These are phyloP conservation scores for Elongisporangium undulatum DNA, from an alignment of 352 stramenopile genomes.

Conservation along the genomic window DNA sequence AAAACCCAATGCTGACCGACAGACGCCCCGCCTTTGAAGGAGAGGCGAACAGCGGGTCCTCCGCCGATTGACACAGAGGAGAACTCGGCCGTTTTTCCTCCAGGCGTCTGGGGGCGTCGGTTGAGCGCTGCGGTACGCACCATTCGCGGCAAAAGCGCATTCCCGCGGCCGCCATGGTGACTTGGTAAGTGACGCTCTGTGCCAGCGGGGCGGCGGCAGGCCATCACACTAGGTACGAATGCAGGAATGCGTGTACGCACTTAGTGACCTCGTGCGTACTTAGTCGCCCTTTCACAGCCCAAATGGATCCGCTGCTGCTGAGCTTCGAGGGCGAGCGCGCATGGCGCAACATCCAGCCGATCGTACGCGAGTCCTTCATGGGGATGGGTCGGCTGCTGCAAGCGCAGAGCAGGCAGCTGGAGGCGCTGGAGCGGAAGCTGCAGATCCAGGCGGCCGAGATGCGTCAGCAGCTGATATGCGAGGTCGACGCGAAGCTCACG, in stretches of 20 bases:
- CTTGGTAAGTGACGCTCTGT: neutral
- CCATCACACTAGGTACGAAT: neutral
- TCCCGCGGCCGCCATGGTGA: conserved; percentile 63
- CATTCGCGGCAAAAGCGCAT: conserved; percentile 89
- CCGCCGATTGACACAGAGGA: too few species aligned
- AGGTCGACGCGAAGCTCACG: conserved; percentile 9
- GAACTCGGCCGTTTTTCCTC: too few species aligned
- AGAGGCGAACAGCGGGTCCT: neutral
- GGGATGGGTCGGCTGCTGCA: conserved; percentile 29
- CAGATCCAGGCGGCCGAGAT: conserved; percentile 9
- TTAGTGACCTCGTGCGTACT: neutral
- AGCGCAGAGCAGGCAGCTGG: conserved; percentile 25
- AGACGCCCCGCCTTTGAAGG: neutral
- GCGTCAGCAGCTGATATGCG: conserved; percentile 14
- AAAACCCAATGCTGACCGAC: neutral
- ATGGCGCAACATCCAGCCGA: conserved; percentile 62
- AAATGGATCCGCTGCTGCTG: neutral
- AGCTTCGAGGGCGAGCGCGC: conserved; percentile 38
- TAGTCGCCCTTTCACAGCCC: neutral
- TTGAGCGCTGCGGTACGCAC: conserved; percentile 24
- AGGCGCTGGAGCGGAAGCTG: conserved; percentile 3
- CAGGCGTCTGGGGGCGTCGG: neutral
- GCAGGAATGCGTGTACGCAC: neutral
- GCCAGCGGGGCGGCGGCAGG: neutral
- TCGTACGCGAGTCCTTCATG: conserved; percentile 37